Percentiles rank a stretch among this genome's conserved stretches.
Conservation (phyloP, 2,329 filamentous ascomycete genomes). For the Aciculosporium take region DNA sequence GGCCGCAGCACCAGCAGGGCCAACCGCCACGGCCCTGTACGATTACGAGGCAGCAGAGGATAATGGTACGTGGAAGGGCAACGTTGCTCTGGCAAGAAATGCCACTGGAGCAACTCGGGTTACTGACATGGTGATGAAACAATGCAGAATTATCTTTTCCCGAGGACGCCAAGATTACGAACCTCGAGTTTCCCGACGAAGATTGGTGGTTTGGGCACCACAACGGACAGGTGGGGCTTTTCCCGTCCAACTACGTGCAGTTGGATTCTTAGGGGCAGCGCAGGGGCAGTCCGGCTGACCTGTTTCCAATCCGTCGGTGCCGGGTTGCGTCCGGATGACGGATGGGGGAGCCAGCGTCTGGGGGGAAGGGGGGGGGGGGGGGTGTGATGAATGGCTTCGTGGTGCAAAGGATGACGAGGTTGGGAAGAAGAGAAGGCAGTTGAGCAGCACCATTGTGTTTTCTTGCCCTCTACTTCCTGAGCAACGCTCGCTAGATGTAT, state of each 20-base stretch:
- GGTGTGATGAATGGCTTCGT: no score
- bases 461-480: no score
- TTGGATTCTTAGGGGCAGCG: constrained; percentile 25
- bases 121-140: no score
- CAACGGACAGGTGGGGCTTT: constrained; percentile 66
- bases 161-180: constrained; percentile 68
- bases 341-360: no score
- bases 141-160: constrained; percentile 59
- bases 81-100: background rate
- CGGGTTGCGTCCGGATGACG: background rate
- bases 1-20: constrained; percentile 31
- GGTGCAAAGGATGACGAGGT: no score
- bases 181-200: constrained; percentile 89
- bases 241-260: constrained; percentile 61
- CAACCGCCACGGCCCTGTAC: constrained; percentile 73
- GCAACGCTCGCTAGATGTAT: no score
- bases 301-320: no score
- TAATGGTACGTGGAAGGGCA: constrained; percentile 42
- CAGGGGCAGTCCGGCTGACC: no score
- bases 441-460: no score
- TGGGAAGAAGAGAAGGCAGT: no score
- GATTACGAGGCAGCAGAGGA: constrained; percentile 97
- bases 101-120: background rate
- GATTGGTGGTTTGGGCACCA: constrained; percentile 97
- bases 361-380: no score